Base-by-base conservation (phyloP, 2,329 filamentous ascomycete species). In the Botryotinia narcissicola region DNA sequence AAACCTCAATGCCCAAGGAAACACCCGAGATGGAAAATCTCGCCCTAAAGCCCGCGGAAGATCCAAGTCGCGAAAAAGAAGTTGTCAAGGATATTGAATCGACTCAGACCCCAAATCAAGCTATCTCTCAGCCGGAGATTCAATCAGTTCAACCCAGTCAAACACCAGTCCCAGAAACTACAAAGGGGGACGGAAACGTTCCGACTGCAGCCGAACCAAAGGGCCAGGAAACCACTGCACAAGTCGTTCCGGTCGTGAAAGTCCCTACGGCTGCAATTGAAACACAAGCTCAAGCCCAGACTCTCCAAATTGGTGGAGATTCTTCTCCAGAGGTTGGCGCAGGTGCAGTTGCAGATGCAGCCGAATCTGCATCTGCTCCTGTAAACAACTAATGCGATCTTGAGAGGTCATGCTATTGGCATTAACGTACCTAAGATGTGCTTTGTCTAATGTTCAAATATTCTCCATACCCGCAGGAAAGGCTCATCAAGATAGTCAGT, bases 341-440 rank as follows among this genome's bases (percentile, higher is more conserved):
- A 40, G 64, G 9, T 8, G 32, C 8, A 51, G 14, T 46, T 16
- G 44, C 18, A 20, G 46, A 57, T 54, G 9, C 46, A 57, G 32
- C n/a, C n/a, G n/a, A n/a, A n/a, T 69, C 66, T 69, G 37, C 35
- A 57, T 69, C 66, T 59, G n/a, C 48, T 22, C 18, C 48, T 69
- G 35, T 20, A 32, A 32, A 29, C 10, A 69, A 44, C 25, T 69
- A 37, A 69, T 22, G 35, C 25, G 5, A 37, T 51, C 20, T 57
- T 57, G 35, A 9, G 37, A 68, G 18, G 46, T 7, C 32, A 68
- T 68, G 48, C 25, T 10, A 29, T 68, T 7, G 46, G 48, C 25
- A 32, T 42, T 32, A 25, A 57, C 35, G 12, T 57, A 16, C 48
- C 48, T 48, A 32, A 57, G 4, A 4, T 57, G 48, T 44, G 22